Evolutionary conservation across 2,329 filamentous ascomycete genomes (phyloP), one percentile per base, ranked within the genome.

Genomic region (Pleoardoris graminearum): DNA sequence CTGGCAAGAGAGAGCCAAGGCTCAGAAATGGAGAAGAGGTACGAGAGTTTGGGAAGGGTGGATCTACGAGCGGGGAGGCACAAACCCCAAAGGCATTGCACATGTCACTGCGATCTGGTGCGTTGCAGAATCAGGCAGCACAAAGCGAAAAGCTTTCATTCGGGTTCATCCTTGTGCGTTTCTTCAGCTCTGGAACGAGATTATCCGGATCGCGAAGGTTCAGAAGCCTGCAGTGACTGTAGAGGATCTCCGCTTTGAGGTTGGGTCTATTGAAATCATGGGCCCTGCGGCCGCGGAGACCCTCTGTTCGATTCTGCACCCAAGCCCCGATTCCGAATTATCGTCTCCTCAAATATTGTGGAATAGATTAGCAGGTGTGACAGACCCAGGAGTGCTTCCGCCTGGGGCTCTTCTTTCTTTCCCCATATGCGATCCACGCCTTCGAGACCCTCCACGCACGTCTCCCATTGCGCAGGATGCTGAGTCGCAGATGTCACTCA

Each of bases 131-230:
- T 21, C 58, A 54, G 50, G 67, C 39, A 48, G 50, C 58, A 56
- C 62, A 3, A 80, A 76, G 62, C 77, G 79, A 45, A 81, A 80
- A 55, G 68, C 90, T 0, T 85, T 93, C 50, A 73, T 97, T 46
- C 82, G 92, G 49, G 76, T 93, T 1, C 93, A 97, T 69, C 94
- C 94, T 2, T 87, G 91, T 17, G 87, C 88, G 6, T 93, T 91
- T 63, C 74, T 85, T 1, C 82, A 89, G 60, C 71, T 87, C 0
- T 91, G 89, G 78, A 78, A 85, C 19, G 80, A 87, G 54, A 70
- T 91, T 2, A 63, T 85, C 14, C 77, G 77, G 2, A 71, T 85
- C 1, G 77, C 78, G 16, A 87, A 83, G 63, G 79, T 82, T 55
- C 82, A 84, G 59, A 85, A 80, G 33, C 86, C 86, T 1, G 76